These are phyloP conservation scores for Apiospora koreana DNA, from an alignment of 2,329 filamentous ascomycete species.

Conservation along the genomic window DNA sequence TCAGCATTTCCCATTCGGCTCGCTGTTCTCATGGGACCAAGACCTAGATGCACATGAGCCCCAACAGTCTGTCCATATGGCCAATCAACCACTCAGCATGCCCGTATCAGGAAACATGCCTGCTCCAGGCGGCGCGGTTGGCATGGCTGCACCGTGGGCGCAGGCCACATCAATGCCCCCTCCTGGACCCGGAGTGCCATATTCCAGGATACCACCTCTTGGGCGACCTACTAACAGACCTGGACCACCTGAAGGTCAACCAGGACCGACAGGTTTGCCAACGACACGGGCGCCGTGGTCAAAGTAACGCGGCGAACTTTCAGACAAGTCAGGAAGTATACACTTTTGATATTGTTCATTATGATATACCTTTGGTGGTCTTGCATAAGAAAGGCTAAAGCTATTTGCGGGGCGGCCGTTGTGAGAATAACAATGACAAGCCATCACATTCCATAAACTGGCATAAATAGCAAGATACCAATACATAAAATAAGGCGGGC, in stretches of 20 bases:
- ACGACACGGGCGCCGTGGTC: background rate
- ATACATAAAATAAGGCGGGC: too few species aligned
- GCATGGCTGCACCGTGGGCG: slow-evolving; percentile 48
- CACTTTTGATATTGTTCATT: background rate
- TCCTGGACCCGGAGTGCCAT: slow-evolving; percentile 22
- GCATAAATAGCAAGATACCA: too few species aligned
- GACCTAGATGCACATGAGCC: slow-evolving; percentile 61
- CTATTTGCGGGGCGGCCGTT: too few species aligned
- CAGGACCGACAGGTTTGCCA: background rate
- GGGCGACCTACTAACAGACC: background rate
- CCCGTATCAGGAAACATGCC: background rate
- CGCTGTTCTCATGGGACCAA: slow-evolving; percentile 74
- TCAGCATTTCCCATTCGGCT: slow-evolving; percentile 90
- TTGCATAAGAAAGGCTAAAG: background rate
- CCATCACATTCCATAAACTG: too few species aligned
- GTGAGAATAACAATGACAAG: too few species aligned
- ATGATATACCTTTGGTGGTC: background rate
- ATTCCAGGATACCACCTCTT: background rate
- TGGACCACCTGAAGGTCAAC: background rate
- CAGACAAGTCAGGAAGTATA: background rate
- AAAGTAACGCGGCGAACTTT: background rate
- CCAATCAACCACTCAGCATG: slow-evolving; percentile 53
- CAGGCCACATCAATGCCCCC: slow-evolving; percentile 41
- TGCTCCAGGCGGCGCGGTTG: slow-evolving; percentile 23
- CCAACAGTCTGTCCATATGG: slow-evolving; percentile 55